Evolutionary conservation across 2,329 filamentous ascomycete species (phyloP).

Genomic region (Alternaria arbusti): DNA sequence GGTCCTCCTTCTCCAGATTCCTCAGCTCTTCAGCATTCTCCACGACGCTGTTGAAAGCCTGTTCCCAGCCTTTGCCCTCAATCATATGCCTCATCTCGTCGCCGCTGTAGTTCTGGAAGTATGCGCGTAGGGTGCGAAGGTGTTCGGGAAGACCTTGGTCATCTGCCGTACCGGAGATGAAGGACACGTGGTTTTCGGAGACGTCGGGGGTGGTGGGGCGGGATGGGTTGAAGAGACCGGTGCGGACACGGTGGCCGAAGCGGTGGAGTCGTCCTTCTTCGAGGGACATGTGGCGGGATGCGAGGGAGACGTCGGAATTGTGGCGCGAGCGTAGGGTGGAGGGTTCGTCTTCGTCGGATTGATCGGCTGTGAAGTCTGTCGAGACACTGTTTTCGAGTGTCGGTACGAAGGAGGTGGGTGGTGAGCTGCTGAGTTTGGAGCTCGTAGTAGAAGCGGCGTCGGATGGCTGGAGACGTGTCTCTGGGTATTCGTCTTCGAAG

Average conservation of each 20-base stretch:
- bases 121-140: constrained; percentile 63
- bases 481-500: constrained; percentile 95
- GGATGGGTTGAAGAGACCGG: constrained; percentile 61
- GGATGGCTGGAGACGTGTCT: constrained; percentile 67
- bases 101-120: constrained; percentile 69
- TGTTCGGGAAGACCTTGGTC: constrained; percentile 47
- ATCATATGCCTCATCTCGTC: constrained; percentile 63
- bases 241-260: constrained; percentile 69
- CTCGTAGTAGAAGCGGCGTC: constrained; percentile 39
- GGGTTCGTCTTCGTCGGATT: constrained; percentile 52
- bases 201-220: constrained; percentile 31
- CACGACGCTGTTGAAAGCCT: constrained; percentile 67
- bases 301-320: constrained; percentile 71
- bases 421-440: constrained; percentile 40
- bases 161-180: constrained; percentile 43
- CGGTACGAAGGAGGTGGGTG: constrained; percentile 35
- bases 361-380: constrained; percentile 29
- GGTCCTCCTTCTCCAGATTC: constrained; percentile 57
- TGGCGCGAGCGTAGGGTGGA: constrained; percentile 62
- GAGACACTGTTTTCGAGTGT: constrained; percentile 36
- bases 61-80: constrained; percentile 64
- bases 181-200: constrained; percentile 18
- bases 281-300: constrained; percentile 67
- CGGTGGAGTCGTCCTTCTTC: constrained; percentile 76
- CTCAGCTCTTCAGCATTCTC: constrained; percentile 72